Percentiles rank a stretch among this genome's conserved stretches.
These are phyloP conservation scores for Fusarium albosuccineum DNA, from an alignment of 2,329 filamentous ascomycete species.

Conservation along the genomic window DNA sequence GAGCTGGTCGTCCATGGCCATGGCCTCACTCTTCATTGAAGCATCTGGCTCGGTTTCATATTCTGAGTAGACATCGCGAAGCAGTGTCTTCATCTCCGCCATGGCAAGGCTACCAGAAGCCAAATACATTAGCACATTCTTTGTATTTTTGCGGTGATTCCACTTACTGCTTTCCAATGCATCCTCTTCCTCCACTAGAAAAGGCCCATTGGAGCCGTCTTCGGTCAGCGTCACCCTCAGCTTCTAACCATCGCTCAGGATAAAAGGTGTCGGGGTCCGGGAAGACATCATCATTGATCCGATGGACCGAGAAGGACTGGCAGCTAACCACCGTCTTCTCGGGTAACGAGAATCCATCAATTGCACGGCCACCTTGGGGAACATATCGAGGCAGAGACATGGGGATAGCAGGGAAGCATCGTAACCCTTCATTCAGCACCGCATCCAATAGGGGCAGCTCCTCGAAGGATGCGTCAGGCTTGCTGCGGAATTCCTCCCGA, in stretches of 20 bases:
- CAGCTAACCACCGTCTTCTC: conserved; percentile 69
- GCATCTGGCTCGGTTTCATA: conserved; percentile 68
- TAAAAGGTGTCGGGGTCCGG: conserved; percentile 81
- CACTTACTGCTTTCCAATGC: conserved; percentile 75
- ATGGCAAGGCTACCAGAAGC: conserved; percentile 63
- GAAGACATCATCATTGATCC: conserved; percentile 75
- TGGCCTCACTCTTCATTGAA: conserved; percentile 66
- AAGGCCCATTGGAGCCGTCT: conserved; percentile 75
- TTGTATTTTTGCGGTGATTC: not conserved
- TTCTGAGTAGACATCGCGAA: conserved; percentile 71
- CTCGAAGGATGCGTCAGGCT: conserved; percentile 58
- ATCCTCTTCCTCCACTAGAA: conserved; percentile 73
- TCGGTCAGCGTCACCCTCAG: conserved; percentile 78
- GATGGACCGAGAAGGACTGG: conserved; percentile 72
- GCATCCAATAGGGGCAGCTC: conserved; percentile 72
- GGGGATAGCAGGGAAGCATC: conserved; percentile 74
- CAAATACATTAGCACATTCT: not conserved
- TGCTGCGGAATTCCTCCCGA: conserved; percentile 63
- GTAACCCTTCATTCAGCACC: conserved; percentile 71
- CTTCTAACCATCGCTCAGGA: conserved; percentile 86
- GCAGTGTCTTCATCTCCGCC: conserved; percentile 75
- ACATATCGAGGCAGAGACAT: conserved; percentile 75
- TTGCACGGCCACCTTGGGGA: conserved; percentile 64
- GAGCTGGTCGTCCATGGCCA: conserved; percentile 76
- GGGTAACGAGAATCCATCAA: conserved; percentile 69